A percentile compares a stretch with the other conserved stretches of the same genome.
Evolutionary conservation across 495 filamentous ascomycete genomes (phyloP).

Genomic region (Physcia stellaris): DNA sequence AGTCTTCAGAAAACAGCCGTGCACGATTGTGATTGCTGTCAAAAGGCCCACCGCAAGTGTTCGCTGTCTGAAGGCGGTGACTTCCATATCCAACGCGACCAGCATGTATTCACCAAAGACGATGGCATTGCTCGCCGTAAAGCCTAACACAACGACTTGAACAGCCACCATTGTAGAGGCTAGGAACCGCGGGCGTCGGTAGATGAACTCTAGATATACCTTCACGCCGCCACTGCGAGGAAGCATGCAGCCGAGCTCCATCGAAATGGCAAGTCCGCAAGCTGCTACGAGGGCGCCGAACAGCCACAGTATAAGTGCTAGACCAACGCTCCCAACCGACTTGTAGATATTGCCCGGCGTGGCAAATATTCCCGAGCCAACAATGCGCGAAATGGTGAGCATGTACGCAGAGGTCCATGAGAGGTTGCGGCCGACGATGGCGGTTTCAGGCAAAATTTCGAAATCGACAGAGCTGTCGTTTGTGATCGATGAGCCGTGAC

Average conservation of each 20-base stretch:
- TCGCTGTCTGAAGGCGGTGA: conserved; percentile 53
- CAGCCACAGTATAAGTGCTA: conserved; percentile 51
- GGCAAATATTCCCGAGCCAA: conserved; percentile 65
- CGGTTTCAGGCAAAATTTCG: conserved; percentile 49
- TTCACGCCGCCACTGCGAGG: conserved; percentile 59
- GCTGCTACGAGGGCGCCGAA: conserved; percentile 45
- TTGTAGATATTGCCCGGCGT: conserved; percentile 56
- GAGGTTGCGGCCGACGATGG: conserved; percentile 47
- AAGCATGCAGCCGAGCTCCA: conserved; percentile 64
- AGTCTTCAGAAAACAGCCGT: conserved; percentile 49
- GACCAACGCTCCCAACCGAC: conserved; percentile 52
- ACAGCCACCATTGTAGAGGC: conserved; percentile 54
- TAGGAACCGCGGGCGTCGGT: conserved; percentile 53
- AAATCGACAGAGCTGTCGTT: too few species aligned
- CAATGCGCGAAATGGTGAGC: conserved; percentile 60
- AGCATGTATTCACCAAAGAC: conserved; percentile 61
- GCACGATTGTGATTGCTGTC: conserved; percentile 47
- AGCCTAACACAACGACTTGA: conserved; percentile 54
- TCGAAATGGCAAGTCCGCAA: conserved; percentile 43
- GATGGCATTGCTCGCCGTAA: conserved; percentile 55
- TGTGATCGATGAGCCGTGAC: too few species aligned
- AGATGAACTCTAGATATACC: conserved; percentile 68
- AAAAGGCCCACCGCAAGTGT: conserved; percentile 54
- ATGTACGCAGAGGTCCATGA: conserved; percentile 59
- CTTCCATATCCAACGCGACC: conserved; percentile 42